Evolutionary conservation across 257 asterid species (phyloP).

Genomic region (Cinchona pubescens): DNA sequence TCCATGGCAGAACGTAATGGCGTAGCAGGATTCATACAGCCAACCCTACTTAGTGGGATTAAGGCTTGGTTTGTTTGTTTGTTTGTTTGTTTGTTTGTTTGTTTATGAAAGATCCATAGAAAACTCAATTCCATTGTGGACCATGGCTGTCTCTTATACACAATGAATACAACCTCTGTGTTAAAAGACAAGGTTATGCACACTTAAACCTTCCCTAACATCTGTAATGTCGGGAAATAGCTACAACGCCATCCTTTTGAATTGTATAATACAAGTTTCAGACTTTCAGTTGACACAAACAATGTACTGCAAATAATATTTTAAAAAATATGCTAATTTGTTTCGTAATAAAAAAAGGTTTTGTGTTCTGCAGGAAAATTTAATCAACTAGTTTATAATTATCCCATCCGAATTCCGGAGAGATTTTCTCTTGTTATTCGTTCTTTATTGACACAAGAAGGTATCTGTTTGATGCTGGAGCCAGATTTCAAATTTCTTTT

Average conservation of each 20-base stretch:
- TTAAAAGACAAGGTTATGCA: too few relatives aligned
- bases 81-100: too few relatives aligned
- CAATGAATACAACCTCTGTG: too few relatives aligned
- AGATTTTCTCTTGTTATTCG: conserved; percentile 98
- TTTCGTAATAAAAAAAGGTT: neutral
- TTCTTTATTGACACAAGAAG: conserved; percentile 97
- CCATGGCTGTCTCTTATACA: too few relatives aligned
- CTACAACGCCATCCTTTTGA: neutral
- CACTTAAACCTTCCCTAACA: neutral
- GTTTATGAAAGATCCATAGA: neutral
- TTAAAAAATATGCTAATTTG: neutral
- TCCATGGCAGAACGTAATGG: too few relatives aligned
- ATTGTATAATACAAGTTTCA: too few relatives aligned
- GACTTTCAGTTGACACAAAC: neutral
- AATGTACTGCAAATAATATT: neutral
- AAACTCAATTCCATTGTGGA: neutral
- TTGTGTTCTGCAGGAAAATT: conserved; percentile 66
- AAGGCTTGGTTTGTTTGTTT: too few relatives aligned
- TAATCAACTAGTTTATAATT: conserved; percentile 92
- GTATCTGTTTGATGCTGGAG: conserved; percentile 89
- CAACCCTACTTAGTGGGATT: too few relatives aligned
- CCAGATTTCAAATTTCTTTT: conserved; percentile 90
- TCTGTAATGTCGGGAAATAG: neutral
- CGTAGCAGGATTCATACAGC: too few relatives aligned
- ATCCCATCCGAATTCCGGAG: conserved; percentile 96